Evolutionary conservation across 2,329 filamentous ascomycete genomes (phyloP).

Genomic region (Fusarium xyrophilum): DNA sequence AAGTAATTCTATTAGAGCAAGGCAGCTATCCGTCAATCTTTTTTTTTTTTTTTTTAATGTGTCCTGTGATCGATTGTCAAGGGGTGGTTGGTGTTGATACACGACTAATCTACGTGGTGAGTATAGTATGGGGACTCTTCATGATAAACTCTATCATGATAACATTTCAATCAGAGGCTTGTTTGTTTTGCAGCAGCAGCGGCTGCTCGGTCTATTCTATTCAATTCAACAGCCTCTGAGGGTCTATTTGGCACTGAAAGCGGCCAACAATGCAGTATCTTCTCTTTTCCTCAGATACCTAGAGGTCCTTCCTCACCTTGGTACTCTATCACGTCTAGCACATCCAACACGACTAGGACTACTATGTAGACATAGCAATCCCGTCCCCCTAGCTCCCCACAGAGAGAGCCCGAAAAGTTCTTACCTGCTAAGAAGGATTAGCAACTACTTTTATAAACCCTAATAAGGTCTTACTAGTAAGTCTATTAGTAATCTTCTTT

Average conservation of each 20-base stretch:
- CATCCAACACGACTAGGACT: neutral
- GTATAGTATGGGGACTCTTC: neutral
- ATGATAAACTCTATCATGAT: neutral
- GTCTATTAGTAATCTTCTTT: too few species aligned
- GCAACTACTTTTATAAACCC: too few species aligned
- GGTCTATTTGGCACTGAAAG: neutral
- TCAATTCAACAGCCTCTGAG: neutral
- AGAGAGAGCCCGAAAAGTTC: too few species aligned
- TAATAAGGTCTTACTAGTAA: too few species aligned
- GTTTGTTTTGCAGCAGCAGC: neutral
- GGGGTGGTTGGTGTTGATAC: constrained; percentile 17
- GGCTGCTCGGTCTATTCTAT: neutral
- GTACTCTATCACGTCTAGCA: neutral
- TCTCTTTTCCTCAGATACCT: neutral
- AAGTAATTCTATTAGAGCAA: neutral
- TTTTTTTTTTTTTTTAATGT: constrained; percentile 9
- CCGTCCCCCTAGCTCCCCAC: neutral
- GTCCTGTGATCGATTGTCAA: constrained; percentile 7
- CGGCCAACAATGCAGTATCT: neutral
- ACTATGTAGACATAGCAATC: neutral
- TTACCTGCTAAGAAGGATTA: too few species aligned
- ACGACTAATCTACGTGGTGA: neutral
- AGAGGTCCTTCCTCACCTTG: neutral
- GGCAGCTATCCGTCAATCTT: neutral
- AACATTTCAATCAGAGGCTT: neutral